Evolutionary conservation across 805 yeast species (phyloP), one percentile per base, ranked within the genome.

Genomic region (Metschnikowia amazonensis): DNA sequence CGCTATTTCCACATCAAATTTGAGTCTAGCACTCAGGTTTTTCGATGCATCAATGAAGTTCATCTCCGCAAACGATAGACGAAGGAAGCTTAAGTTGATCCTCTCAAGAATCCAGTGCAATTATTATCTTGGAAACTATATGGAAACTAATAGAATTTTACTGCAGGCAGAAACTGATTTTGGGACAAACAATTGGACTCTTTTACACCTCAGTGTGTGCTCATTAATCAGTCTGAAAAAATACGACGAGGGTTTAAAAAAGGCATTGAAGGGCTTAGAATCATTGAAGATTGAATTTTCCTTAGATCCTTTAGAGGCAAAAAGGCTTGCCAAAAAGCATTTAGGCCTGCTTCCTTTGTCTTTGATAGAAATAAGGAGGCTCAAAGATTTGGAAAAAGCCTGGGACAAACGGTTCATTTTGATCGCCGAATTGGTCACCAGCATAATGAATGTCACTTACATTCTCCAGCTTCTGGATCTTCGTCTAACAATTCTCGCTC

Each of bases 1-100:
- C 45, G 76, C 79, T 1, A 69, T 71, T 37, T 67, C 70, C 9
- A 66, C 72, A 9, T 72, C 67, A 39, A 77, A 74, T 50, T 64
- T 70, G 46, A 59, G 57, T 23, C 56, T 69, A 34, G 72, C 80
- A 0, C 59, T 74, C 27, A 49, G 56, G n/a, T 74, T 66, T 46
- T 70, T 75, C 36, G 58, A 60, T 17, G 60, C 65, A 1, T 71
- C 79, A 0, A 57, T 59, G 32, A 47, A 48, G 4, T 60, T 69
- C 34, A 56, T 66, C 4, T 48, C 46, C 8, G 35, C 50, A 4
- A 36, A 43, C 3, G 65, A 60, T 24, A 28, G 47, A n/a, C 53
- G 52, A n/a, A 47, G 51, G 4, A 52, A 50, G 30, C 51, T 65
- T 37, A 59, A 59, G 37, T 47, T 60, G 14, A 53, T 59, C 7